These are phyloP conservation scores for Fulvia fulva DNA, from an alignment of 2,329 filamentous ascomycete species.

Conservation along the genomic window DNA sequence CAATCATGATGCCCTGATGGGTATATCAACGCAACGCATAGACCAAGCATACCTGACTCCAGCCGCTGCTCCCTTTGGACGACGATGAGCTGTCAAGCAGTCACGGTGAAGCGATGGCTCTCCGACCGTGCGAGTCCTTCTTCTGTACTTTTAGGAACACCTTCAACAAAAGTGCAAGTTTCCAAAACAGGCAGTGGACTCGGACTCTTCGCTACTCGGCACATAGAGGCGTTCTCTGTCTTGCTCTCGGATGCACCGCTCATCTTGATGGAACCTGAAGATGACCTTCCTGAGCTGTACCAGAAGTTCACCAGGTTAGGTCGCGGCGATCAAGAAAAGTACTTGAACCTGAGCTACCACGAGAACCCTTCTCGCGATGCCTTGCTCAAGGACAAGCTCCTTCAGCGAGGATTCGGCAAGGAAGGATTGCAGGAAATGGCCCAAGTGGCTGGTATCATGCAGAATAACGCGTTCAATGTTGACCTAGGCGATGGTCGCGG, in stretches of 20 bases:
- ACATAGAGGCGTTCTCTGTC: slow-evolving; percentile 12
- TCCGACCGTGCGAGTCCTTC: slow-evolving; percentile 9
- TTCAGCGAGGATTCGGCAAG: slow-evolving; percentile 14
- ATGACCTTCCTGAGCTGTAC: slow-evolving; percentile 24
- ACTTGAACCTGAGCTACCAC: slow-evolving; percentile 14
- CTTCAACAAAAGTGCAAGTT: slow-evolving; percentile 11
- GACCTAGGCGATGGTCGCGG: slow-evolving; percentile 18
- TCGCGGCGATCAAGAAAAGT: slow-evolving; percentile 10
- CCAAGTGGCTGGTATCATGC: slow-evolving; percentile 23
- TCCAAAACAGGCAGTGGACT: slow-evolving; percentile 19
- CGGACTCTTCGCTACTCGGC: slow-evolving; percentile 18
- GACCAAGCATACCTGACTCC: not conserved
- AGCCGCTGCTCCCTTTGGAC: not conserved
- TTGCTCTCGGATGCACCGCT: slow-evolving; percentile 18
- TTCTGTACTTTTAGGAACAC: slow-evolving; percentile 13
- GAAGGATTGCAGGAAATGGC: slow-evolving; percentile 13
- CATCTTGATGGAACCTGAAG: slow-evolving; percentile 20
- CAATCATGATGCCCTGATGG: not conserved
- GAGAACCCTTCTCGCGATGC: slow-evolving; percentile 13
- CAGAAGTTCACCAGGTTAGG: slow-evolving; percentile 14
- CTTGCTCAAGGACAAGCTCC: slow-evolving; percentile 18
- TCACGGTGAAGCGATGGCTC: slow-evolving; percentile 19
- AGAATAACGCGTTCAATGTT: slow-evolving; percentile 26
- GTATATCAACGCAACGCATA: not conserved
- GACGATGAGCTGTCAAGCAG: slow-evolving; percentile 8